These are phyloP conservation scores for Aspergillus terreus DNA, from an alignment of 2,329 filamentous ascomycete genomes.

Conservation along the genomic window DNA sequence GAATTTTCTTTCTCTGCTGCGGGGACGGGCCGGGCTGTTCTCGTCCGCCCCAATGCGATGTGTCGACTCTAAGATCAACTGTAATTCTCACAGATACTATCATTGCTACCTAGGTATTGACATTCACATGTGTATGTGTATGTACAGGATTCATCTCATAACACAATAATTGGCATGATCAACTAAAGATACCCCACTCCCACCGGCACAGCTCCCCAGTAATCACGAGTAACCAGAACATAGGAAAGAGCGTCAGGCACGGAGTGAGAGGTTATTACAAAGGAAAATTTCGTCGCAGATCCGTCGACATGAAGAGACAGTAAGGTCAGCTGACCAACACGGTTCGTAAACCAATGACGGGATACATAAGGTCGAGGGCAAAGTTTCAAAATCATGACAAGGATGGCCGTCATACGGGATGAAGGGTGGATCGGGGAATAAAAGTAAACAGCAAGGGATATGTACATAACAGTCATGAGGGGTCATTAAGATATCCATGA, in stretches of 20 bases:
- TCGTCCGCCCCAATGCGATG: no score
- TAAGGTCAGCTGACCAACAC: no score
- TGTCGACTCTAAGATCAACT: no score
- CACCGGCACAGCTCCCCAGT: neutral
- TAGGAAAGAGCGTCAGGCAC: no score
- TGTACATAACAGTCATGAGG: conserved; percentile 19
- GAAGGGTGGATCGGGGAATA: neutral
- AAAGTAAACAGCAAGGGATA: neutral
- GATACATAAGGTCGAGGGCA: no score
- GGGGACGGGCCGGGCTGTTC: neutral
- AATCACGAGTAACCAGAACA: no score
- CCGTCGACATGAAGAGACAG: no score
- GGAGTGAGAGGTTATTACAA: no score
- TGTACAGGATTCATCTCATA: conserved; percentile 1
- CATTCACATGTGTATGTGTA: conserved; percentile 6
- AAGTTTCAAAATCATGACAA: conserved; percentile 12
- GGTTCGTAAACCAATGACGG: neutral
- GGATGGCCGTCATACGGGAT: conserved; percentile 5
- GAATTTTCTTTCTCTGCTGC: conserved; percentile 2
- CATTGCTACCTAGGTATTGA: neutral
- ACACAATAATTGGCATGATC: no score
- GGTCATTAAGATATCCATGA: conserved; percentile 19
- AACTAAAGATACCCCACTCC: neutral
- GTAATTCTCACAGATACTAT: neutral
- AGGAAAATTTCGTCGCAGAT: no score